Evolutionary conservation across 805 yeast species (phyloP).

Genomic region (Millerago galiae): DNA sequence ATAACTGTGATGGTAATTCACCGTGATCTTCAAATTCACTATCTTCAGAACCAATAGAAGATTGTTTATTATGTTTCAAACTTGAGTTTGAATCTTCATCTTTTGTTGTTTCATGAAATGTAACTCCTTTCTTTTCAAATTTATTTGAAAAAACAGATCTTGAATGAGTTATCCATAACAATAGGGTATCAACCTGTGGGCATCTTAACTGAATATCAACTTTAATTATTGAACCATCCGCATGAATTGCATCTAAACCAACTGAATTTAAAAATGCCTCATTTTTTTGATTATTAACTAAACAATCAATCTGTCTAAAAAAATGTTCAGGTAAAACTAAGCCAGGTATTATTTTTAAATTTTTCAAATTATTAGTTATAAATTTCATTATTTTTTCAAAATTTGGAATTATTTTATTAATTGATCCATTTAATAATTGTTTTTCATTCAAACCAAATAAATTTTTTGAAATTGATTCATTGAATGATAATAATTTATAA

Average conservation of each 20-base stretch:
- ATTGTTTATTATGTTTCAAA: neutral
- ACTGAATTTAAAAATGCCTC: constrained; percentile 54
- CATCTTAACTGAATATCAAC: constrained; percentile 82
- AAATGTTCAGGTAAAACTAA: constrained; percentile 87
- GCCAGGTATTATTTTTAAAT: constrained; percentile 47
- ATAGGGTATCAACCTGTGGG: constrained; percentile 47
- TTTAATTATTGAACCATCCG: constrained; percentile 58
- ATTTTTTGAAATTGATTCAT: constrained; percentile 71
- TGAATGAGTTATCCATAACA: constrained; percentile 84
- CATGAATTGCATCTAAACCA: constrained; percentile 64
- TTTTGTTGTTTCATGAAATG: constrained; percentile 8
- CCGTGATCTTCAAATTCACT: constrained; percentile 27
- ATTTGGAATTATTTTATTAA: constrained; percentile 56
- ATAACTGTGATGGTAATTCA: constrained; percentile 34
- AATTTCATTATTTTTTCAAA: constrained; percentile 38
- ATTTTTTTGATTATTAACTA: constrained; percentile 28
- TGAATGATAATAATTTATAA: constrained; percentile 59
- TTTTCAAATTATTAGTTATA: constrained; percentile 30
- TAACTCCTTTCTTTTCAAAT: constrained; percentile 11
- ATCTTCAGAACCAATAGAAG: constrained; percentile 13
- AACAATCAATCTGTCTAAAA: constrained; percentile 56
- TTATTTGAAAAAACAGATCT: constrained; percentile 31
- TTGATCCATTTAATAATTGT: constrained; percentile 37
- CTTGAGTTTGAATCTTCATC: neutral
- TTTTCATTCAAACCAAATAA: constrained; percentile 61